phyloP scores from a whole-genome alignment of 2,329 filamentous ascomycete species.

The Monilinia vaccinii-corymbosi region DNA sequence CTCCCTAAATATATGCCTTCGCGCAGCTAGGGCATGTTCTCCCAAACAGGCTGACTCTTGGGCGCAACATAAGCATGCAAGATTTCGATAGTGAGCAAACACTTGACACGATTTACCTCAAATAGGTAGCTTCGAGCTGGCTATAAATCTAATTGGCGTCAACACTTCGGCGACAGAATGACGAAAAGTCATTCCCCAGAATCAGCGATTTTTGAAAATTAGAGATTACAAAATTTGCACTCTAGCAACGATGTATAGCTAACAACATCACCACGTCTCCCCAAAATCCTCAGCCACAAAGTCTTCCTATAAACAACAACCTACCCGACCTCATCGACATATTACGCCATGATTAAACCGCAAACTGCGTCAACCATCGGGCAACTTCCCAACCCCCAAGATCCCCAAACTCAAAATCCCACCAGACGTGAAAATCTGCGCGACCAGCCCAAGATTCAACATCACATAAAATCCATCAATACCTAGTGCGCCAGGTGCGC shows the following conservation, averaged over 20 bases:
- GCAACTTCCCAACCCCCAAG: too few relatives aligned
- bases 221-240: not conserved
- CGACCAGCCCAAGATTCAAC: not conserved
- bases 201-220: not conserved
- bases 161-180: too few relatives aligned
- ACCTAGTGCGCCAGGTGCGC: accelerated
- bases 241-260: too few relatives aligned
- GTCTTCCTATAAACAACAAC: not conserved
- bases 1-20: not conserved
- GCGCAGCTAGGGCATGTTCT: not conserved
- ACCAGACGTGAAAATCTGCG: too few relatives aligned
- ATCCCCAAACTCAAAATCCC: not conserved
- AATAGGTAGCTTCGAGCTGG: not conserved
- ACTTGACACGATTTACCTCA: not conserved
- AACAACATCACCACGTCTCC: not conserved
- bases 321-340: not conserved
- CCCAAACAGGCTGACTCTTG: too few relatives aligned
- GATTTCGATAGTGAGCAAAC: not conserved
- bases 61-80: not conserved
- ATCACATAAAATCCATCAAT: not conserved
- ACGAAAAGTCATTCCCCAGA: too few relatives aligned
- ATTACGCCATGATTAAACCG: not conserved
- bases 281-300: not conserved
- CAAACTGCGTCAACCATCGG: not conserved
- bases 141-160: too few relatives aligned